Base-by-base conservation (phyloP, 768 basidiomycete species). In the Krasilnikovozyma curviuscula region DNA sequence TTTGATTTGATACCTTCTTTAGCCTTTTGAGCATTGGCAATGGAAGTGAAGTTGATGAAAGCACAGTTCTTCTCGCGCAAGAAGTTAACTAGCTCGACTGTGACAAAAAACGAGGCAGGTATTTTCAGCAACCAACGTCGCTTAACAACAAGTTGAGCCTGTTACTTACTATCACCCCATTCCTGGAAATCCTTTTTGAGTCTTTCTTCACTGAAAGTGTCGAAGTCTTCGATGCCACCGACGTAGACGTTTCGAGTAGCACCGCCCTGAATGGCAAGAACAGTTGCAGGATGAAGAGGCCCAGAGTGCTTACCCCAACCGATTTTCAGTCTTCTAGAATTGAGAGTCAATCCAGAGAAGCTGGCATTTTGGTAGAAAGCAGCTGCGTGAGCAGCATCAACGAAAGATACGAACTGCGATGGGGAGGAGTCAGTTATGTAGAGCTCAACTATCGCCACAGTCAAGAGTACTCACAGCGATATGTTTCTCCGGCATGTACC, bases 261-360 rank as follows among this genome's bases (percentile, higher is more conserved):
- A 18, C 93, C 93, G 0, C 78, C 73, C 62, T 89, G 83, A 2
- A 98, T 83, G 0, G 85, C 83, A 53, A 89, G 71, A 25, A 84
- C 81, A 32, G 93, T 71, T 2, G 78, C 74, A 14, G 88, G 81
- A 16, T 79, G 74, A 14, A 91, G 70, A 16, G 86, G 80, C 5
- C 86, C 88, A 14, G 84, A 79, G 60, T 83, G 83, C 73, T 91
- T 97, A 49, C 91, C 91, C 93, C 91, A 98, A 40, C 91, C 89
- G 56, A 95, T 77, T 70, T 95, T 97, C 54, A 97, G 74, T 24
- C 88, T 77, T 35, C 89, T 79, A 65, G 86, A 84, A 69, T 86
- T 89, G 50, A 97, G 70, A 21, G 80, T 84, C 47, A 98, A 69
- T 6, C 89, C 88, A 56, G 86, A 81, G 61, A 77, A 81, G 1